A percentile compares a stretch with the other conserved stretches of the same genome.
Evolutionary conservation across 2,329 filamentous ascomycete genomes (phyloP).

Genomic region (Nemania bipapillata): DNA sequence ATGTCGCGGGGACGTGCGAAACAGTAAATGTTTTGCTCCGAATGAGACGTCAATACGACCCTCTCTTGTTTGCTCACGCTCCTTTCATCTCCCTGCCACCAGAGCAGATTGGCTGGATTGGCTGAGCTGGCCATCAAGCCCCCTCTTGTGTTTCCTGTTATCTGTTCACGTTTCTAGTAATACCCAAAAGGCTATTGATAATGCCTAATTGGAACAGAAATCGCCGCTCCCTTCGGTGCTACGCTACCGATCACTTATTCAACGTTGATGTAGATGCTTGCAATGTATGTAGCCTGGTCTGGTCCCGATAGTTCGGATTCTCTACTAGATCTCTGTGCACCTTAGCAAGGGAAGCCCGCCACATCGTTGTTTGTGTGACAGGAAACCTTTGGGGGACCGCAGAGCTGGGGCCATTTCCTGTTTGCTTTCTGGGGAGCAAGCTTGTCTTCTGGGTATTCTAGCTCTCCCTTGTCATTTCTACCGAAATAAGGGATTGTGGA

Average conservation of each 20-base stretch:
- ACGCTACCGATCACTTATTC: slow-evolving; percentile 23
- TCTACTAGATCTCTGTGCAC: slow-evolving; percentile 34
- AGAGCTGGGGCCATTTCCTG: slow-evolving; percentile 27
- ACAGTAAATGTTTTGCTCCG: slow-evolving; percentile 32
- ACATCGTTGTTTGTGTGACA: slow-evolving; percentile 39
- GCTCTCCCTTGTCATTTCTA: slow-evolving; percentile 33
- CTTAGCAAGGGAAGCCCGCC: slow-evolving; percentile 39
- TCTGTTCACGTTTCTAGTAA: slow-evolving; percentile 1
- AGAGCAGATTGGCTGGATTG: slow-evolving; percentile 20
- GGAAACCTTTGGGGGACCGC: slow-evolving; percentile 36
- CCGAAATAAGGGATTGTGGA: slow-evolving; percentile 29
- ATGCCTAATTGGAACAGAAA: background rate
- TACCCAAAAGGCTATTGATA: background rate
- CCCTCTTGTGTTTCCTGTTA: slow-evolving; percentile 18
- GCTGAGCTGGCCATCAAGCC: background rate
- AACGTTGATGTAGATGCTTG: slow-evolving; percentile 28
- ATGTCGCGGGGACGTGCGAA: slow-evolving; percentile 29
- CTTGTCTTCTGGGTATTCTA: slow-evolving; percentile 16
- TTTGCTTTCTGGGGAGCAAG: slow-evolving; percentile 23
- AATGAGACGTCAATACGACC: slow-evolving; percentile 29
- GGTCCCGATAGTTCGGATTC: slow-evolving; percentile 35
- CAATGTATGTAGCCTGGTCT: slow-evolving; percentile 23
- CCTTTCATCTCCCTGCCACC: slow-evolving; percentile 36
- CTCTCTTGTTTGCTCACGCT: slow-evolving; percentile 33
- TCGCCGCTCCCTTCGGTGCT: background rate